phyloP scores from a whole-genome alignment of 805 yeast species.

The Brettanomyces naardenensis region DNA sequence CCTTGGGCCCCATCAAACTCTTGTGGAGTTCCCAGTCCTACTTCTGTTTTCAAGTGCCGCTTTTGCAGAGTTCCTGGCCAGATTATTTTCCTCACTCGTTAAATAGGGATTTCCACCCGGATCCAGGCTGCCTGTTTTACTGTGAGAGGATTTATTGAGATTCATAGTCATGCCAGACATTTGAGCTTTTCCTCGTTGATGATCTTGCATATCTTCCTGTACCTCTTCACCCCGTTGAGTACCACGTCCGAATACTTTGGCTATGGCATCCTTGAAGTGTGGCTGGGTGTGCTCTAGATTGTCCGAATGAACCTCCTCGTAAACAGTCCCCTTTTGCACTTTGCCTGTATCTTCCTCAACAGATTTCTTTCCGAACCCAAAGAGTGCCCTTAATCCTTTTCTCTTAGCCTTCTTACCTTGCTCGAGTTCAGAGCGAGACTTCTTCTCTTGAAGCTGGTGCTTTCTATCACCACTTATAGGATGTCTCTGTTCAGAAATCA shows the following conservation, averaged over 20 bases:
- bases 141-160: too few species aligned
- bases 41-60: not conserved
- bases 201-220: too few species aligned
- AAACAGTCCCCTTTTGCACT: not conserved
- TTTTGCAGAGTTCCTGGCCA: not conserved
- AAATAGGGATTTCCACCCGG: not conserved
- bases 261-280: not conserved
- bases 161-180: too few species aligned
- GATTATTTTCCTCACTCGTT: not conserved
- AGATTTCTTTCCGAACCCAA: not conserved
- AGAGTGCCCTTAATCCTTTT: not conserved
- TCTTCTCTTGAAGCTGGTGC: not conserved
- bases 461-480: too few species aligned
- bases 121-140: too few species aligned
- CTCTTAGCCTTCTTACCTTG: not conserved
- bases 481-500: too few species aligned
- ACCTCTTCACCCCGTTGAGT: not conserved
- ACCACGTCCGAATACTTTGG: not conserved
- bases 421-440: not conserved
- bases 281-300: constrained; percentile 1
- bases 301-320: constrained; percentile 1
- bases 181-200: too few species aligned
- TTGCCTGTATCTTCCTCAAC: not conserved
- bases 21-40: too few species aligned
- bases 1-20: too few species aligned